Percentiles rank a stretch among this genome's conserved stretches.
These are phyloP conservation scores for Ceratobasidium sp. DNA, from an alignment of 1,284 basidiomycete species.

Conservation along the genomic window DNA sequence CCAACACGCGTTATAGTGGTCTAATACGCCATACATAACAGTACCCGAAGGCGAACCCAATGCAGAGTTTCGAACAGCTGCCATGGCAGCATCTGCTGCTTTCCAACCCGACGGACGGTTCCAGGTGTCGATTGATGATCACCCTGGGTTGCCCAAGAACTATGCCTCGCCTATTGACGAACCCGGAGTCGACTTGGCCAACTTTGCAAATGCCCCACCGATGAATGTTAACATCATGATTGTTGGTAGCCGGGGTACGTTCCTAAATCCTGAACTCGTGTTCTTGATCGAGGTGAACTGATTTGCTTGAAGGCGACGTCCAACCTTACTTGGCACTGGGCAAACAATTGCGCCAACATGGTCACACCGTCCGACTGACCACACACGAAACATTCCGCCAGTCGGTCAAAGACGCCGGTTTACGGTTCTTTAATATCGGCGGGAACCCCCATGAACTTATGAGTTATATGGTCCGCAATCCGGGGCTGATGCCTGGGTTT, in stretches of 20 bases:
- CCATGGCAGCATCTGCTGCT: slow-evolving; percentile 15
- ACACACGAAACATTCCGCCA: slow-evolving; percentile 67
- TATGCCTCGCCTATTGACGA: slow-evolving; percentile 58
- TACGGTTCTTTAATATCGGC: slow-evolving; percentile 65
- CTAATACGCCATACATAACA: neutral
- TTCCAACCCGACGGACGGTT: slow-evolving; percentile 37
- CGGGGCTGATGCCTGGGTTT: slow-evolving; percentile 60
- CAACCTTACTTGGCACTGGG: slow-evolving; percentile 74
- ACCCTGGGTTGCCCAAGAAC: slow-evolving; percentile 52
- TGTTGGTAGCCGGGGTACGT: slow-evolving; percentile 64
- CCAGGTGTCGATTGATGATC: slow-evolving; percentile 27
- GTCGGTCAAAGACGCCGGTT: slow-evolving; percentile 59
- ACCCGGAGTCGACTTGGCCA: slow-evolving; percentile 56
- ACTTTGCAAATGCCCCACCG: slow-evolving; percentile 53
- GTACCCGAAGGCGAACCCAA: neutral
- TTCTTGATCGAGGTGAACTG: neutral
- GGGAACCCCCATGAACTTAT: slow-evolving; percentile 66
- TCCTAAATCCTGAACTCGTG: neutral
- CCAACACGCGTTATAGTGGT: neutral
- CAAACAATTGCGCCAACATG: slow-evolving; percentile 58
- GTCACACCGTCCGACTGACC: slow-evolving; percentile 68
- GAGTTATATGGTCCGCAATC: slow-evolving; percentile 66
- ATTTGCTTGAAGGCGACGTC: slow-evolving; percentile 61
- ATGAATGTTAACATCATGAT: slow-evolving; percentile 69
- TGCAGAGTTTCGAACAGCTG: neutral